Evolutionary conservation across 345 rosid species (phyloP).

Genomic region (Orychophragmus violaceus): DNA sequence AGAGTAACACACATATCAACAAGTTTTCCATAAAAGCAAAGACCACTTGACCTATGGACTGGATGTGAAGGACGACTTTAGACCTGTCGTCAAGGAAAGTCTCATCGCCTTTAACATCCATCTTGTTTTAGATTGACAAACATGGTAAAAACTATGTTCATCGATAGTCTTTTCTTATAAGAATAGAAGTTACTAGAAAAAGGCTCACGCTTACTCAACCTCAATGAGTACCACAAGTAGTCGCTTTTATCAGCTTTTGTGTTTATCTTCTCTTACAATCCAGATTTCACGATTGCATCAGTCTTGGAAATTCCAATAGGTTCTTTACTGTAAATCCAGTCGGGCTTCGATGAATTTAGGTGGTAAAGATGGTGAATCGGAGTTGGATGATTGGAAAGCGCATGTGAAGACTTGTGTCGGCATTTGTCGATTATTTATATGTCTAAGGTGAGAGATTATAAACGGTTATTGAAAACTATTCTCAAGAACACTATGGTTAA

Average conservation of each 20-base stretch:
- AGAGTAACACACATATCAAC: slow-evolving; percentile 38
- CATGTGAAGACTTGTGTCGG: too few relatives aligned
- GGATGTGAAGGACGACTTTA: slow-evolving; percentile 62
- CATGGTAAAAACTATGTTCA: not conserved
- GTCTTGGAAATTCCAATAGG: slow-evolving; percentile 74
- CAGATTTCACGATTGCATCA: slow-evolving; percentile 53
- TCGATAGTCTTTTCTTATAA: not conserved
- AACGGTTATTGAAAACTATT: too few relatives aligned
- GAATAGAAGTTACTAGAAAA: not conserved
- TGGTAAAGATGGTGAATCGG: too few relatives aligned
- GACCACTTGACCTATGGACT: slow-evolving; percentile 85
- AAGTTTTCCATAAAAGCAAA: slow-evolving; percentile 68
- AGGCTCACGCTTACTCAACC: slow-evolving; percentile 36
- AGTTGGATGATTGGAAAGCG: too few relatives aligned
- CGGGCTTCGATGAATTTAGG: slow-evolving; percentile 35
- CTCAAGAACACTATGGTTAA: too few relatives aligned
- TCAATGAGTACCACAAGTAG: slow-evolving; percentile 87
- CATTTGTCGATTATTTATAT: too few relatives aligned
- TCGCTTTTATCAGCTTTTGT: slow-evolving; percentile 85
- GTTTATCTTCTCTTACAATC: slow-evolving; percentile 79
- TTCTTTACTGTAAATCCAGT: slow-evolving; percentile 78
- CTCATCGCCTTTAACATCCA: slow-evolving; percentile 42
- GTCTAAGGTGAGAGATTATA: too few relatives aligned
- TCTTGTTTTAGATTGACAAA: slow-evolving; percentile 34
- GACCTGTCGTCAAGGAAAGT: slow-evolving; percentile 62